A percentile compares a stretch with the other conserved stretches of the same genome.
Evolutionary conservation across 768 basidiomycete species (phyloP).

Genomic region (Nevesoporus exiguus): DNA sequence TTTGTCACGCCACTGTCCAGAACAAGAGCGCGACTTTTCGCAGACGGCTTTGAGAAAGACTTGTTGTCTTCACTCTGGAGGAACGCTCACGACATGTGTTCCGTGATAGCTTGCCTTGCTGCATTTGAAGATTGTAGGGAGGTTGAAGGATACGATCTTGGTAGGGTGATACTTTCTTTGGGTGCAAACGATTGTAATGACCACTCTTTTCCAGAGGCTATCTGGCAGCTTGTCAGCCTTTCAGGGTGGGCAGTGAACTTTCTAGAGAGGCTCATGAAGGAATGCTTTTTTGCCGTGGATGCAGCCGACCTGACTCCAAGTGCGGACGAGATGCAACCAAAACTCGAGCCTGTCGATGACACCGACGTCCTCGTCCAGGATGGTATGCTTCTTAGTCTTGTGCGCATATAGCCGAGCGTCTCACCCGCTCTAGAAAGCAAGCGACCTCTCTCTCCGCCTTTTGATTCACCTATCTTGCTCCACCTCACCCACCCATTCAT

Average conservation of each 20-base stretch:
- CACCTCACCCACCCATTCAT: conserved; percentile 62
- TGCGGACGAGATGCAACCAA: conserved; percentile 15
- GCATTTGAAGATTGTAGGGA: conserved; percentile 70
- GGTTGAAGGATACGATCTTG: conserved; percentile 57
- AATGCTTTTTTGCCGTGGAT: conserved; percentile 39
- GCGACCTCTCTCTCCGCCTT: conserved; percentile 14
- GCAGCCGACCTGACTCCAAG: conserved; percentile 12
- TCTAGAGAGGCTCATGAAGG: conserved; percentile 58
- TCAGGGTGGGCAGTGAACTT: conserved; percentile 61
- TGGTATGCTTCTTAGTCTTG: conserved; percentile 23
- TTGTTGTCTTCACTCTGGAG: conserved; percentile 48
- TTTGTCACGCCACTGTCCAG: conserved; percentile 24
- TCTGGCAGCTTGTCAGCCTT: conserved; percentile 69
- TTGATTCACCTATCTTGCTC: conserved; percentile 45
- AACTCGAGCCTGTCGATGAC: conserved; percentile 29
- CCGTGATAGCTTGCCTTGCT: conserved; percentile 52
- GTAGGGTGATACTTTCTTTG: conserved; percentile 33
- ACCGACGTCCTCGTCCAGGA: conserved; percentile 18
- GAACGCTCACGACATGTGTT: conserved; percentile 64
- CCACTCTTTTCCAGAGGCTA: conserved; percentile 45
- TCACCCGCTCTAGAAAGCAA: conserved; percentile 27
- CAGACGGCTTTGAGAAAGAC: conserved; percentile 37
- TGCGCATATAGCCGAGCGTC: conserved; percentile 41
- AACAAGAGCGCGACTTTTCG: conserved; percentile 27
- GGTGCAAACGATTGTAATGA: conserved; percentile 4